A percentile compares a stretch with the other conserved stretches of the same genome.
phyloP scores from a whole-genome alignment of 306 rosid species.

The Quercus aquifolioides region DNA sequence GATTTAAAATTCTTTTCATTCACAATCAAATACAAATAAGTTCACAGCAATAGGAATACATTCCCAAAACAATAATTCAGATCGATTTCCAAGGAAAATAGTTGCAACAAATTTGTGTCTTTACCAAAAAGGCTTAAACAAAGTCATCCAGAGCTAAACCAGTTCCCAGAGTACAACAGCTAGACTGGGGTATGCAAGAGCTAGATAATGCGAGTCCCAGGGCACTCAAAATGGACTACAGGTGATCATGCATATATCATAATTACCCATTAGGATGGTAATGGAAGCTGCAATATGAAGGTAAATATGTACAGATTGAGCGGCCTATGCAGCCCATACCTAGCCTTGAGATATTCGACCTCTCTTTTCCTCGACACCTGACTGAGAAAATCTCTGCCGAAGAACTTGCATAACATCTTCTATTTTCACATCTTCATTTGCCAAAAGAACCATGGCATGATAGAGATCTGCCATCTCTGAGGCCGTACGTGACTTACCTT shows the following conservation, averaged over 20 bases:
- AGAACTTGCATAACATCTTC: slow-evolving; percentile 82
- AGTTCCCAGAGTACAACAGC: not conserved
- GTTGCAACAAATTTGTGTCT: not conserved
- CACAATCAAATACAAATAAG: too few relatives aligned
- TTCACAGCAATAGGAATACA: not conserved
- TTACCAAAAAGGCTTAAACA: not conserved
- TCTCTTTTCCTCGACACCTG: slow-evolving; percentile 81
- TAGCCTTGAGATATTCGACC: slow-evolving; percentile 31
- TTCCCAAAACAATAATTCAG: not conserved
- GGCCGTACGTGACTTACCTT: slow-evolving; percentile 56
- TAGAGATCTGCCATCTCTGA: slow-evolving; percentile 90
- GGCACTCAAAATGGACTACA: not conserved
- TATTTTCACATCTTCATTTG: slow-evolving; percentile 56
- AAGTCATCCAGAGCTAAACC: not conserved
- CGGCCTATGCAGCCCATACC: not conserved
- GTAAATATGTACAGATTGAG: not conserved
- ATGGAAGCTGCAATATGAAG: not conserved
- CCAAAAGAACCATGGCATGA: slow-evolving; percentile 75
- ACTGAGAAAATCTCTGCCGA: slow-evolving; percentile 73
- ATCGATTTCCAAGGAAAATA: too few relatives aligned
- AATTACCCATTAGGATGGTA: not conserved
- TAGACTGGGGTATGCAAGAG: not conserved
- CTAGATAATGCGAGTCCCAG: not conserved
- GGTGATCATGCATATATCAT: too few relatives aligned
- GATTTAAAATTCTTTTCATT: too few relatives aligned